These are phyloP conservation scores for Solanum chmielewskii DNA, from an alignment of 257 asterid genomes.

Conservation along the genomic window DNA sequence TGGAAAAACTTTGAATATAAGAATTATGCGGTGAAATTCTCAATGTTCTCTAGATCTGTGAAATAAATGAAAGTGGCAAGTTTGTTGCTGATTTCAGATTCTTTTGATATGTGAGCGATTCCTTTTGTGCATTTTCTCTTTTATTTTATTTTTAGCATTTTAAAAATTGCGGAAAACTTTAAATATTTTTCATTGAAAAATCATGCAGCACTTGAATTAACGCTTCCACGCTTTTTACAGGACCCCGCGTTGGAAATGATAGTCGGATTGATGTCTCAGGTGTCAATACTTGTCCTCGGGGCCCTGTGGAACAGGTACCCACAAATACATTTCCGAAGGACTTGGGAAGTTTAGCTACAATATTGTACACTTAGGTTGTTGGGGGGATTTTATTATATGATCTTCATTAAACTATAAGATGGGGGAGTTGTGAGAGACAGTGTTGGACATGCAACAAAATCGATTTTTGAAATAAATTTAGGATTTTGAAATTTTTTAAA, in stretches of 20 bases:
- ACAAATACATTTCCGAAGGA: slow-evolving; percentile 4
- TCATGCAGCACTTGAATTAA: neutral
- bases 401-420: neutral
- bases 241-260: slow-evolving; percentile 17
- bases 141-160: neutral
- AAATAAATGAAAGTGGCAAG: neutral
- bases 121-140: neutral
- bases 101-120: neutral
- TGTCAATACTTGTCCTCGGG: slow-evolving; percentile 17
- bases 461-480: neutral
- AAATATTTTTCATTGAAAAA: neutral
- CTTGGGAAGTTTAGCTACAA: slow-evolving; percentile 5
- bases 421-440: neutral
- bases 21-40: neutral
- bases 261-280: slow-evolving; percentile 22
- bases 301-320: slow-evolving; percentile 34
- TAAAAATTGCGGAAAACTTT: neutral
- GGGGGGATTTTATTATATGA: neutral
- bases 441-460: neutral
- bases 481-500: neutral
- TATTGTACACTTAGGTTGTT: neutral
- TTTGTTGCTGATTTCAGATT: neutral
- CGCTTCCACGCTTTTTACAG: slow-evolving; percentile 19
- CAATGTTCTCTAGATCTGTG: neutral
- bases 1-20: neutral